A percentile compares a stretch with the other conserved stretches of the same genome.
phyloP scores from a whole-genome alignment of 2,329 filamentous ascomycete genomes.

The Emergomyces orientalis region DNA sequence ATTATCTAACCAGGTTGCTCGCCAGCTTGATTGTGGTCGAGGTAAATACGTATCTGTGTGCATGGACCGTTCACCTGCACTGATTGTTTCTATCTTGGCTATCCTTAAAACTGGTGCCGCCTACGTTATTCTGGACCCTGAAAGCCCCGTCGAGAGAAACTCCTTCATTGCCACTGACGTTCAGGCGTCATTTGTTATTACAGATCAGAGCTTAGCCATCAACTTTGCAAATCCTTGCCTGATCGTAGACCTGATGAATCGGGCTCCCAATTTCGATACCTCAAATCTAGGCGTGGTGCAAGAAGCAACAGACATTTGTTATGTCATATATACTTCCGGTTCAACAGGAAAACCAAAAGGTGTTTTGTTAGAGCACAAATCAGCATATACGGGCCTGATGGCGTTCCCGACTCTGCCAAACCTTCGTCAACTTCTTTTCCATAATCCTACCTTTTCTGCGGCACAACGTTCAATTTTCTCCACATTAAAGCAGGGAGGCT shows the following conservation, averaged over 20 bases:
- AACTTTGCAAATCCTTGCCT: conserved; percentile 11
- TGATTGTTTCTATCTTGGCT: conserved; percentile 6
- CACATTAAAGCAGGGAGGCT: conserved; percentile 19
- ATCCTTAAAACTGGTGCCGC: conserved; percentile 9
- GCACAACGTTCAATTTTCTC: conserved; percentile 13
- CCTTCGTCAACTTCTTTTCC: conserved; percentile 18
- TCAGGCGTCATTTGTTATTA: conserved; percentile 12
- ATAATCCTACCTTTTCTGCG: conserved; percentile 18
- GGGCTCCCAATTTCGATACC: background rate
- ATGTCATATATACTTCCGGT: conserved; percentile 81
- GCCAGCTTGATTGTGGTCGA: background rate
- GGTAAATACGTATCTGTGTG: conserved; percentile 7
- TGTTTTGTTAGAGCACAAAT: conserved; percentile 70
- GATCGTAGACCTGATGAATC: conserved; percentile 11
- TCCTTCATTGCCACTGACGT: conserved; percentile 7
- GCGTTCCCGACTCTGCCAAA: conserved; percentile 23
- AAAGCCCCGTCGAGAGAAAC: background rate
- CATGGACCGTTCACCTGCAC: conserved; percentile 4
- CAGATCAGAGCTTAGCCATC: conserved; percentile 14
- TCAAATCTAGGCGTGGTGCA: background rate
- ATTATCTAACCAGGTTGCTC: conserved; percentile 6
- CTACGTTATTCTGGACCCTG: conserved; percentile 11
- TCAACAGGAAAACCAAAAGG: conserved; percentile 96
- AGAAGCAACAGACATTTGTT: conserved; percentile 8
- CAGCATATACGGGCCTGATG: conserved; percentile 23